These are phyloP conservation scores for Hygrophorus pudorinus DNA, from an alignment of 768 basidiomycete genomes.

Conservation along the genomic window DNA sequence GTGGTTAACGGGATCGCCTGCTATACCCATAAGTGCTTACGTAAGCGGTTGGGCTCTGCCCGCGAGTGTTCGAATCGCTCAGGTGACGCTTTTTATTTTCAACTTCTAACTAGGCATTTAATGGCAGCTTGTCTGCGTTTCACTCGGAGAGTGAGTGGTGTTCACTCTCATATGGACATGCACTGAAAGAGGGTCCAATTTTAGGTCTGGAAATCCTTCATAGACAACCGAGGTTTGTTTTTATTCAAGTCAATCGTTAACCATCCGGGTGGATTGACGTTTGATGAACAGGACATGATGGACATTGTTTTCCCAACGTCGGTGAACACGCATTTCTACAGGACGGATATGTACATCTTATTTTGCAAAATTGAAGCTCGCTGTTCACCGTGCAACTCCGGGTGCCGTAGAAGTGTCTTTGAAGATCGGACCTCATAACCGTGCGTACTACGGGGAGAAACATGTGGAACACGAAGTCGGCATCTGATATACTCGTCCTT, in stretches of 20 bases:
- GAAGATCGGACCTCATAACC: constrained; percentile 64
- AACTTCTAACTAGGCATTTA: no score
- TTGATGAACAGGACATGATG: constrained; percentile 57
- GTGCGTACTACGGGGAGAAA: constrained; percentile 28
- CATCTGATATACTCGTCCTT: not conserved
- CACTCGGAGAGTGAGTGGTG: constrained; percentile 41
- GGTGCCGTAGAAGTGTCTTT: constrained; percentile 63
- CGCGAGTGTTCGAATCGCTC: constrained; percentile 23
- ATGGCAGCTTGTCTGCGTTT: constrained; percentile 70
- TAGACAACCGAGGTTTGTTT: constrained; percentile 55
- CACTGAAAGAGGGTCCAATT: not conserved
- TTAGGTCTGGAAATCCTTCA: constrained; percentile 77
- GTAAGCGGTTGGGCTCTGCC: constrained; percentile 15
- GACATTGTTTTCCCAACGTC: constrained; percentile 72
- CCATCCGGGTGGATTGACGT: constrained; percentile 6
- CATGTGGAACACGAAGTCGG: not conserved
- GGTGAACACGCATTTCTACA: constrained; percentile 9
- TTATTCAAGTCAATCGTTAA: not conserved
- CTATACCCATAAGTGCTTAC: constrained; percentile 7
- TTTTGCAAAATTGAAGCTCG: constrained; percentile 33
- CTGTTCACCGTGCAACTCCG: constrained; percentile 56
- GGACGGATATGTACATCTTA: not conserved
- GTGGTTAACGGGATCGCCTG: constrained; percentile 22
- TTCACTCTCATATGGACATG: not conserved
- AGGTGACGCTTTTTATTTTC: constrained; percentile 14